Conservation (phyloP, 306 rosid genomes). For the Trichosanthes truncata region DNA sequence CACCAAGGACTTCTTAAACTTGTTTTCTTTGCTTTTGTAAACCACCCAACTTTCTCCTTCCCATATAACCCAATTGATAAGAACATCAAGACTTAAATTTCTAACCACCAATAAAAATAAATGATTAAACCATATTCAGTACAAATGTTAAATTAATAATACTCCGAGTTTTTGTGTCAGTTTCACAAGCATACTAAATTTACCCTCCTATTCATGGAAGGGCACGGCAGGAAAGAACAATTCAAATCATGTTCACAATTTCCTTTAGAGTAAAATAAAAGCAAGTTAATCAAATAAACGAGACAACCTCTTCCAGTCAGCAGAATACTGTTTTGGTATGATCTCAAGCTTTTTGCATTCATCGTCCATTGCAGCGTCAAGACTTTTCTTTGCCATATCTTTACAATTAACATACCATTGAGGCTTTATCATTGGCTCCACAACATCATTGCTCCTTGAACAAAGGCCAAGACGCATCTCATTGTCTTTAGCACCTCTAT, state of each 20-base stretch:
- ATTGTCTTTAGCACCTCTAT: constrained; percentile 70
- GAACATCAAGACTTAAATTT: background rate
- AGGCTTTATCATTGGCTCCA: constrained; percentile 92
- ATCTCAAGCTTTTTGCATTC: constrained; percentile 55
- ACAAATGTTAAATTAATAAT: background rate
- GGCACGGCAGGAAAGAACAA: background rate
- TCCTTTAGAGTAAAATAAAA: background rate
- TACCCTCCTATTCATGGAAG: background rate
- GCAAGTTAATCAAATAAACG: background rate
- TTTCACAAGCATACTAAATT: background rate
- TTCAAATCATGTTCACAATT: too few species aligned
- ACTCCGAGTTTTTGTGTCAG: background rate
- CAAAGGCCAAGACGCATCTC: constrained; percentile 93
- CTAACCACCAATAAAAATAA: background rate
- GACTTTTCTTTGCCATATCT: constrained; percentile 60
- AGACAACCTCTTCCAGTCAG: constrained; percentile 75
- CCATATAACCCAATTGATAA: background rate
- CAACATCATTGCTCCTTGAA: constrained; percentile 88
- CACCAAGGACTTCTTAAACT: background rate
- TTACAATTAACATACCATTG: constrained; percentile 83
- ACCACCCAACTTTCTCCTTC: background rate
- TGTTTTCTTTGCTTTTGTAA: background rate
- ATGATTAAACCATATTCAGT: background rate
- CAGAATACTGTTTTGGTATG: constrained; percentile 72
- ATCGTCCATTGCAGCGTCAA: constrained; percentile 56